Base-by-base conservation (phyloP, 345 rosid species). In the Raphanus raphanistrum region DNA sequence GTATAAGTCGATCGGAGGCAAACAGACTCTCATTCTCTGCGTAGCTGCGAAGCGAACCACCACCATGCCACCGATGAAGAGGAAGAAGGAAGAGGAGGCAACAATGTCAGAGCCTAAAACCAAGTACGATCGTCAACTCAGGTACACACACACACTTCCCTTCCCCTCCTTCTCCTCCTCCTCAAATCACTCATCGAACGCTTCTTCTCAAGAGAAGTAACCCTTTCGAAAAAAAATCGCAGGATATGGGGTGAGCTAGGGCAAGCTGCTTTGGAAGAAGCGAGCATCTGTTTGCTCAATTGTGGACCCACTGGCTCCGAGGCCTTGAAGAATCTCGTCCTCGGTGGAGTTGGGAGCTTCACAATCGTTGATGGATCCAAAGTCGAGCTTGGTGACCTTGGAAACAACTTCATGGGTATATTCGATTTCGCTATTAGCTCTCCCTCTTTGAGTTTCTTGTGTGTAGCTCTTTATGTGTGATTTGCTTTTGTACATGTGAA, bases 181-280 rank as follows among this genome's bases (percentile, higher is more conserved):
- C 41, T 36, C 43, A 36, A 36, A 36, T 35, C 41, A 7, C 41
- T 35, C 41, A 0, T 35, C 41, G 41, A 4, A 32, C 6, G 35
- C 35, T 32, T 50, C 57, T 28, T 8, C 43, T 36, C 11, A 8
- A 8, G 11, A 36, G 11, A 32, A 32, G 35, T 36, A 8, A 63
- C 16, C 8, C 13, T 10, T 32, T 59, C 13, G 41, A 15, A 15
- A 4, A 28, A 48, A 31, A 41, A 62, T 79, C 83, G 58, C 74
- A 92, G 98, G 90, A 92, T 94, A 65, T 92, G 98, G 97, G 98
- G 98, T 15, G 98, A 94, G 82, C 83, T 89, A 87, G 98, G 98
- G 50, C 98, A 94, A 82, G 81, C 90, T 1, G 95, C 97, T 27
- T 80, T 94, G 2, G 98, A 92, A 83, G 88, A 89, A 63, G 90